Percentiles rank a stretch among this genome's conserved stretches.
phyloP scores from a whole-genome alignment of 305 asterid species.

The Galium porrigens region DNA sequence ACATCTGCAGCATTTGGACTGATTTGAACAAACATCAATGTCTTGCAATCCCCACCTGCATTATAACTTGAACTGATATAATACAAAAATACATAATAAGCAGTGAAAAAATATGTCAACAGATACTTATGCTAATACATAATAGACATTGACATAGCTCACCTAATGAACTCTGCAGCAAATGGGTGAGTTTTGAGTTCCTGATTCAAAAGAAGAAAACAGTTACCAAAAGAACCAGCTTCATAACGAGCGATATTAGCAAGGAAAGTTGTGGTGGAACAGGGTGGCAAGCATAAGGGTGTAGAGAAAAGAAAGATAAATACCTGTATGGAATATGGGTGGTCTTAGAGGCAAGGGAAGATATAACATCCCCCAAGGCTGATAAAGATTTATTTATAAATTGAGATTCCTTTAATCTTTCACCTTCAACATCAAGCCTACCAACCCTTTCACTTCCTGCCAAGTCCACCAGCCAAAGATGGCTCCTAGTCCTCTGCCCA shows the following conservation, averaged over 20 bases:
- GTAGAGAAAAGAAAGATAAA: slow-evolving; percentile 21
- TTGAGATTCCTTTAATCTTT: slow-evolving; percentile 78
- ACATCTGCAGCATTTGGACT: slow-evolving; percentile 57
- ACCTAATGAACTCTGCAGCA: slow-evolving; percentile 95
- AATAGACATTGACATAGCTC: slow-evolving; percentile 15
- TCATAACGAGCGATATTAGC: background rate
- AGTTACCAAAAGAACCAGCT: background rate
- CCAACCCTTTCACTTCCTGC: slow-evolving; percentile 98
- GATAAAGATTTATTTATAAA: slow-evolving; percentile 81
- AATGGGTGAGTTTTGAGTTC: slow-evolving; percentile 92
- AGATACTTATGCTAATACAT: background rate
- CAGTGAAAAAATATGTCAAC: background rate
- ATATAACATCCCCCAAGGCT: slow-evolving; percentile 82
- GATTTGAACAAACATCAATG: slow-evolving; percentile 86
- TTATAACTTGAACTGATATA: background rate
- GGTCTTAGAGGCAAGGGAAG: slow-evolving; percentile 77
- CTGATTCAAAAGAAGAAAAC: slow-evolving; percentile 30
- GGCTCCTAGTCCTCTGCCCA: slow-evolving; percentile 76
- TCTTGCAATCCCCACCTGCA: slow-evolving; percentile 94
- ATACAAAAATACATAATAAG: too few relatives aligned
- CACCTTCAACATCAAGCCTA: slow-evolving; percentile 82
- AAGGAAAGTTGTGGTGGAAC: background rate
- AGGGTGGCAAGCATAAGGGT: slow-evolving; percentile 1
- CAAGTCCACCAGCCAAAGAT: slow-evolving; percentile 89
- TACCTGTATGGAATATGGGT: slow-evolving; percentile 78